These are phyloP conservation scores for Misopates orontium DNA, from an alignment of 257 asterid species.

Conservation along the genomic window DNA sequence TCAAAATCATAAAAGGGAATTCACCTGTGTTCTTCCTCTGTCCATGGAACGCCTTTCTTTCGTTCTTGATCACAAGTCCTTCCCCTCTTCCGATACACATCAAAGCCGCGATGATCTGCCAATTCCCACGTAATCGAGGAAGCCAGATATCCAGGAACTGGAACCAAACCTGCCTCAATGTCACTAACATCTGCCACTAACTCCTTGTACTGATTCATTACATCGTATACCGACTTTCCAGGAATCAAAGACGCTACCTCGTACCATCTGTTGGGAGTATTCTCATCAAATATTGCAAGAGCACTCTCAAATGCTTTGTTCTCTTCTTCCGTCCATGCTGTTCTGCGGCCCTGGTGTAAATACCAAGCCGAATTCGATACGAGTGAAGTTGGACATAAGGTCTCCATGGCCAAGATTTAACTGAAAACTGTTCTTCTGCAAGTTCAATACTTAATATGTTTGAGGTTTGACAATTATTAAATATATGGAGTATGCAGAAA, in stretches of 20 bases:
- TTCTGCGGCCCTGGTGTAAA: slow-evolving; percentile 34
- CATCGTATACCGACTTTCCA: slow-evolving; percentile 72
- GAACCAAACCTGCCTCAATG: slow-evolving; percentile 79
- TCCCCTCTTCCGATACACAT: slow-evolving; percentile 51
- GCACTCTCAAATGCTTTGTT: slow-evolving; percentile 79
- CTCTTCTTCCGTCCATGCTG: slow-evolving; percentile 77
- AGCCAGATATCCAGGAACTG: slow-evolving; percentile 50
- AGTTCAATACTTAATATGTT: neutral
- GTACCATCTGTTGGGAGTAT: slow-evolving; percentile 68
- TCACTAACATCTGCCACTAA: slow-evolving; percentile 66
- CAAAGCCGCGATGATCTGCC: slow-evolving; percentile 38
- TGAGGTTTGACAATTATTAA: neutral
- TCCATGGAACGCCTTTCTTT: slow-evolving; percentile 84
- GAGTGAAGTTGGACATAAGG: slow-evolving; percentile 39
- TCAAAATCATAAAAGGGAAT: too few species aligned
- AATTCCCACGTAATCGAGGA: slow-evolving; percentile 48
- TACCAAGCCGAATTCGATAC: slow-evolving; percentile 37
- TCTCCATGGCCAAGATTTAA: slow-evolving; percentile 42
- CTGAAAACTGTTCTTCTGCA: neutral
- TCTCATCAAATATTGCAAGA: slow-evolving; percentile 66
- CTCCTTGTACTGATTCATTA: slow-evolving; percentile 62
- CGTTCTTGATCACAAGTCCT: slow-evolving; percentile 56
- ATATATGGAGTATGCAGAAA: neutral
- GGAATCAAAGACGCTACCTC: slow-evolving; percentile 67
- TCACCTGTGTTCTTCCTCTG: slow-evolving; percentile 87